These are phyloP conservation scores for Neckera pumila DNA, from an alignment of 225 moss, liverwort and hornwort species.

Conservation along the genomic window DNA sequence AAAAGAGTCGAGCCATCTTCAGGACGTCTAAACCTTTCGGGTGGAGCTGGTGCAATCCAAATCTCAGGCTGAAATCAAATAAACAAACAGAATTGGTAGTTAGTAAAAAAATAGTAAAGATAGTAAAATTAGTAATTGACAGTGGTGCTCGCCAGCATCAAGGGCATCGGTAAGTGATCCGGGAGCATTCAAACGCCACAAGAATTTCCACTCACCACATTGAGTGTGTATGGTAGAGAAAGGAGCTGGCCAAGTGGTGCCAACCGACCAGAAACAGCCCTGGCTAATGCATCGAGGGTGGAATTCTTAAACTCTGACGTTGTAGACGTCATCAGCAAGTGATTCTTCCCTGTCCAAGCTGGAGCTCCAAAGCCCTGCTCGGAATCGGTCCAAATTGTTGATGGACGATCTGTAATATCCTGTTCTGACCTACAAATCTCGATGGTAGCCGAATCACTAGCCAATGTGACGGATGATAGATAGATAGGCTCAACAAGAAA, in stretches of 20 bases:
- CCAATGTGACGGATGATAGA: slow-evolving; percentile 60
- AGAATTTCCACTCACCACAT: slow-evolving; percentile 30
- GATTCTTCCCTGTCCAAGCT: slow-evolving; percentile 8
- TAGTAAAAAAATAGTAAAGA: not conserved
- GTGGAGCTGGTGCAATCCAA: slow-evolving; percentile 59
- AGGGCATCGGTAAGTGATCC: not conserved
- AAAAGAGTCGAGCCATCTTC: slow-evolving; percentile 33
- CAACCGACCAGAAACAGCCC: slow-evolving; percentile 64
- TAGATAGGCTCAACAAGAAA: slow-evolving; percentile 66
- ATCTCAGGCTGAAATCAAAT: slow-evolving; percentile 40
- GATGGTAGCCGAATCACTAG: slow-evolving; percentile 14
- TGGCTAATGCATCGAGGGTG: slow-evolving; percentile 21
- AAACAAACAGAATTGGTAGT: not conserved
- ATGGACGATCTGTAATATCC: not conserved
- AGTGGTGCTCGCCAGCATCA: not conserved
- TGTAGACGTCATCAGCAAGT: not conserved
- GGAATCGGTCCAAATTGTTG: slow-evolving; percentile 18
- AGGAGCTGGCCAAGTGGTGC: slow-evolving; percentile 34
- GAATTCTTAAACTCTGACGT: not conserved
- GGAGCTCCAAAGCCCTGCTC: slow-evolving; percentile 36
- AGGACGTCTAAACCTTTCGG: slow-evolving; percentile 47
- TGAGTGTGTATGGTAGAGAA: slow-evolving; percentile 47
- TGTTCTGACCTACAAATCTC: slow-evolving; percentile 5
- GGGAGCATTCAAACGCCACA: not conserved
- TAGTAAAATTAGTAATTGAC: not conserved